These are phyloP conservation scores for Claviceps humidiphila DNA, from an alignment of 2,329 filamentous ascomycete genomes.

Conservation along the genomic window DNA sequence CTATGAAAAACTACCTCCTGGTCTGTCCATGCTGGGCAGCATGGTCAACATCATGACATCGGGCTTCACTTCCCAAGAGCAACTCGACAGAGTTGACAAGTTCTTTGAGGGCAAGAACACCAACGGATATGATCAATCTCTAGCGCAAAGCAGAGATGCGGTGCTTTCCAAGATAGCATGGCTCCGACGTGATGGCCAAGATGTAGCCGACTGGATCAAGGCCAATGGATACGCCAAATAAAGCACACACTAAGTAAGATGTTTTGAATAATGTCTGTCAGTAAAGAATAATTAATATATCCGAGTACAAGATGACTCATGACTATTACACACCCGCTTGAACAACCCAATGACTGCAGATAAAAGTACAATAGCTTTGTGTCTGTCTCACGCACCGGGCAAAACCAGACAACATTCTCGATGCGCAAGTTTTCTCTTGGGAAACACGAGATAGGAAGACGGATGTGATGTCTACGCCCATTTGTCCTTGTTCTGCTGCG, in stretches of 20 bases:
- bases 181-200: conserved; percentile 13
- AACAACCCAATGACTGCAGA: too few species aligned
- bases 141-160: conserved; percentile 80
- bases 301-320: too few species aligned
- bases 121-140: conserved; percentile 70
- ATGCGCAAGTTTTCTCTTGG: too few species aligned
- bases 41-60: conserved; percentile 74
- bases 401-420: too few species aligned
- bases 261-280: too few species aligned
- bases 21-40: conserved; percentile 69
- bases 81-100: conserved; percentile 59
- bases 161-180: conserved; percentile 58
- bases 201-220: conserved; percentile 14
- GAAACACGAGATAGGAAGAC: not conserved
- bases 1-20: conserved; percentile 70
- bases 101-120: conserved; percentile 79
- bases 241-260: too few species aligned
- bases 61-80: conserved; percentile 64
- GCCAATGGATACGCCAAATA: conserved; percentile 11
- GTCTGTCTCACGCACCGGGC: too few species aligned
- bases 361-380: too few species aligned
- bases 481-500: conserved; percentile 17
- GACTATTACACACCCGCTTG: too few species aligned
- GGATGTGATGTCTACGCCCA: conserved; percentile 10
- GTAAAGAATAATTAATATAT: too few species aligned